Evolutionary conservation across 305 asterid genomes (phyloP).

Genomic region (Plantago coronopus): DNA sequence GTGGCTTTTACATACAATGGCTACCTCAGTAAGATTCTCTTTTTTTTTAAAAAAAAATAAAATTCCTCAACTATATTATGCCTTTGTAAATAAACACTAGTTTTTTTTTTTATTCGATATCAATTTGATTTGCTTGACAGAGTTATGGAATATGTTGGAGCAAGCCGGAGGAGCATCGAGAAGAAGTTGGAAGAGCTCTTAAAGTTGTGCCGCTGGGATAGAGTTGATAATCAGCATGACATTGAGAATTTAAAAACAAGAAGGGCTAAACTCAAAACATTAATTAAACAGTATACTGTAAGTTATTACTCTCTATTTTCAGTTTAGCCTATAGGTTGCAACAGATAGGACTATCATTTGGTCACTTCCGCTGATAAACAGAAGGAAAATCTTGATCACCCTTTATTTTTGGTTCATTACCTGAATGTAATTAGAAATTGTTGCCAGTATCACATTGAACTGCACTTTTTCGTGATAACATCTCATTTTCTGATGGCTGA

Average conservation of each 20-base stretch:
- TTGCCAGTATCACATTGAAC: background rate
- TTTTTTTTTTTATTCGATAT: constrained; percentile 18
- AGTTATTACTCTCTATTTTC: constrained; percentile 21
- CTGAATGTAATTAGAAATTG: background rate
- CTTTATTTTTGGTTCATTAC: constrained; percentile 7
- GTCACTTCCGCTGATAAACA: background rate
- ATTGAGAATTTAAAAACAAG: constrained; percentile 65
- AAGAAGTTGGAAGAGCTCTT: constrained; percentile 68
- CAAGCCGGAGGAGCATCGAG: constrained; percentile 57
- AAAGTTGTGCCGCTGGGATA: constrained; percentile 82
- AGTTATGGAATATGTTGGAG: constrained; percentile 50
- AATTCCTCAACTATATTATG: background rate
- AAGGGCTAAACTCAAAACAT: constrained; percentile 72
- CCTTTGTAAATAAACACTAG: constrained; percentile 19
- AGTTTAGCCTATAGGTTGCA: constrained; percentile 1
- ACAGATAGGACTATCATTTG: background rate
- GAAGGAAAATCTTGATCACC: background rate
- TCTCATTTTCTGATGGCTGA: constrained; percentile 1
- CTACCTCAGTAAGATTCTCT: constrained; percentile 61
- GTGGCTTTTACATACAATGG: constrained; percentile 80
- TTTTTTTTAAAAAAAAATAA: no score
- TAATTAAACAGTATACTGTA: constrained; percentile 74
- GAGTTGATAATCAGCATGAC: constrained; percentile 45
- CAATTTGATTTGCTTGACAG: constrained; percentile 29
- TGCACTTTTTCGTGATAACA: background rate